phyloP scores from a whole-genome alignment of 2,329 filamentous ascomycete species.

The Fusarium ramigenum region DNA sequence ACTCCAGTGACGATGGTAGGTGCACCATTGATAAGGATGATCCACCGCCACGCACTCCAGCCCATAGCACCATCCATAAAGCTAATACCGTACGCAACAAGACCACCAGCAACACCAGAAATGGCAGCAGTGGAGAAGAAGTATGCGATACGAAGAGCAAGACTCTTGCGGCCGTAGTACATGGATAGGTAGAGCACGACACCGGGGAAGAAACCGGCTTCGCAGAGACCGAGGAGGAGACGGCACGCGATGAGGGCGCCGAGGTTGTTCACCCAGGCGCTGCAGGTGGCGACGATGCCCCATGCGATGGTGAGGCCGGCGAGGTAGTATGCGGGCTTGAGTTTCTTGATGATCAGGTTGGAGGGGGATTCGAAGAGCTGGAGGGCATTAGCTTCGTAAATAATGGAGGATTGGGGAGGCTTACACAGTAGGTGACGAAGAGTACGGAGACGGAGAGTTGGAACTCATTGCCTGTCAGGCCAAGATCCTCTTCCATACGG shows the following conservation, averaged over 20 bases:
- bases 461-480: constrained; percentile 64
- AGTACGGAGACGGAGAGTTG: constrained; percentile 61
- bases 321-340: constrained; percentile 60
- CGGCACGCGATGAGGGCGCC: constrained; percentile 56
- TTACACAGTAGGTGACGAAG: constrained; percentile 53
- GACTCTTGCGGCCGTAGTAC: constrained; percentile 69
- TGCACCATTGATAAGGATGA: constrained; percentile 65
- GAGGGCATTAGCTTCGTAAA: not conserved
- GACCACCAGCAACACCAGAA: constrained; percentile 70
- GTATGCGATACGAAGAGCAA: constrained; percentile 70
- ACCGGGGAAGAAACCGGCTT: constrained; percentile 62
- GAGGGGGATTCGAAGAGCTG: constrained; percentile 53
- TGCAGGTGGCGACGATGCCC: constrained; percentile 54
- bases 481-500: constrained; percentile 61
- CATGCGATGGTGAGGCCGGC: constrained; percentile 54
- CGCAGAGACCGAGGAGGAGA: constrained; percentile 46
- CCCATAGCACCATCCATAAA: constrained; percentile 69
- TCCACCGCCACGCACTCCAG: constrained; percentile 72
- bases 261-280: constrained; percentile 56
- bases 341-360: constrained; percentile 49
- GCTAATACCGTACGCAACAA: constrained; percentile 71
- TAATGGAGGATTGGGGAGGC: not conserved
- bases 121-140: constrained; percentile 69
- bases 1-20: constrained; percentile 60
- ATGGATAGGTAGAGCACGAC: constrained; percentile 65